Conservation (phyloP, 2,329 filamentous ascomycete genomes). For the Hypomyces rosellus region DNA sequence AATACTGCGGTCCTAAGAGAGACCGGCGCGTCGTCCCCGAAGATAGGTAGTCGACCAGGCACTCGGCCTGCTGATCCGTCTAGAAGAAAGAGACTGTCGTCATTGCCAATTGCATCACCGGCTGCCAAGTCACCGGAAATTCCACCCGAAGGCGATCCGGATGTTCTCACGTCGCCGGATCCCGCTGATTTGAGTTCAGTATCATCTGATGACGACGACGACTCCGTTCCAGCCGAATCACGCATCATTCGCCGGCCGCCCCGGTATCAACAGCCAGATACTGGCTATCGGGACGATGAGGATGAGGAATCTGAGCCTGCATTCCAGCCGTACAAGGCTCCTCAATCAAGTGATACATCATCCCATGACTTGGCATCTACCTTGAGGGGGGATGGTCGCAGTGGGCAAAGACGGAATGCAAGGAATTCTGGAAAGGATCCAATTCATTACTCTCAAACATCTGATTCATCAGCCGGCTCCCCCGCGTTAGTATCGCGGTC, state of each 20-base stretch:
- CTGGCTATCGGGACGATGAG: conserved; percentile 41
- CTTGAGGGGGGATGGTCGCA: conserved; percentile 39
- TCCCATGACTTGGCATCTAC: conserved; percentile 47
- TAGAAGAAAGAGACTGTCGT: conserved; percentile 36
- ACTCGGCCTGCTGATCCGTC: conserved; percentile 22
- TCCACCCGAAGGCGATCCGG: conserved; percentile 14
- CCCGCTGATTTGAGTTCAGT: conserved; percentile 32
- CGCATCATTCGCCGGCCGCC: conserved; percentile 55
- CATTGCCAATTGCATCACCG: conserved; percentile 33
- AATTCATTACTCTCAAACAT: conserved; percentile 47
- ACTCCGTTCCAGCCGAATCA: conserved; percentile 50
- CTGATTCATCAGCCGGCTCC: conserved; percentile 57
- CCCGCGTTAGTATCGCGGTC: conserved; percentile 32
- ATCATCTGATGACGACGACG: conserved; percentile 38
- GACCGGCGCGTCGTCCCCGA: conserved; percentile 26
- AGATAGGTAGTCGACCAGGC: conserved; percentile 18
- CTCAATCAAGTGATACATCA: conserved; percentile 25
- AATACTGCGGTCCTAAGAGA: conserved; percentile 38
- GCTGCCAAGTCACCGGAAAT: conserved; percentile 19
- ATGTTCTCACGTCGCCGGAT: conserved; percentile 26
- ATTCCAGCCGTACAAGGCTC: conserved; percentile 43
- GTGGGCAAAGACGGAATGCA: conserved; percentile 25
- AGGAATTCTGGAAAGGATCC: conserved; percentile 26
- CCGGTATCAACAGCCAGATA: conserved; percentile 39
- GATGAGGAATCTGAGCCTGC: conserved; percentile 52